phyloP scores from a whole-genome alignment of 2,329 filamentous ascomycete species.

The Drechslerella stenobrocha region DNA sequence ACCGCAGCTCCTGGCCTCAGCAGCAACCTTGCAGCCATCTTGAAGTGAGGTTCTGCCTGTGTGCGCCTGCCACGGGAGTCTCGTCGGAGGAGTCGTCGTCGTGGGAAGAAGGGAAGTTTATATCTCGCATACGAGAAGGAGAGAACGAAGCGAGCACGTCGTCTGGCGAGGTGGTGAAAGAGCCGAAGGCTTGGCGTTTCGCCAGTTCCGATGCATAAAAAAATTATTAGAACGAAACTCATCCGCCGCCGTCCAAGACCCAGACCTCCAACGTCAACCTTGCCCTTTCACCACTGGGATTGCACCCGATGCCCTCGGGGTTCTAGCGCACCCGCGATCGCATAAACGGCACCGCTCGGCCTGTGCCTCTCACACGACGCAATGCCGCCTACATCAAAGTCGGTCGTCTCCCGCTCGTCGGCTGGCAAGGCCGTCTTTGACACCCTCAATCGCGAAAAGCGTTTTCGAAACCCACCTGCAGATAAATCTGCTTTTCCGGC shows the following conservation, averaged over 20 bases:
- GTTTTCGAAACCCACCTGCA: constrained; percentile 84
- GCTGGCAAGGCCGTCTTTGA: constrained; percentile 62
- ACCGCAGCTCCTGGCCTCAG: constrained; percentile 42
- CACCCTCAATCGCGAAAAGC: constrained; percentile 79
- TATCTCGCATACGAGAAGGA: constrained; percentile 33
- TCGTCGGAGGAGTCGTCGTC: constrained; percentile 11
- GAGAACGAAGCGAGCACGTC: constrained; percentile 10
- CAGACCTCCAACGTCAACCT: constrained; percentile 8
- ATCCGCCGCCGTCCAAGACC: constrained; percentile 1
- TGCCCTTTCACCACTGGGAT: constrained; percentile 11
- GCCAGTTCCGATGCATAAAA: constrained; percentile 32
- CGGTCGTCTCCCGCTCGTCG: constrained; percentile 41
- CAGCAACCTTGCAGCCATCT: constrained; percentile 47
- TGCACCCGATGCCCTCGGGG: constrained; percentile 19
- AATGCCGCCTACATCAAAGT: constrained; percentile 47
- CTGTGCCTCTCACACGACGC: constrained; percentile 1
- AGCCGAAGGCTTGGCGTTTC: constrained; percentile 35
- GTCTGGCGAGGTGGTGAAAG: constrained; percentile 11
- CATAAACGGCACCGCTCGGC: constrained; percentile 5
- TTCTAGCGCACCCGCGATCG: constrained; percentile 23
- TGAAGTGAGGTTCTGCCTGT: constrained; percentile 13
- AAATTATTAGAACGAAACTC: constrained; percentile 24
- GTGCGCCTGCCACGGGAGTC: not conserved
- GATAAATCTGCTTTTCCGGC: constrained; percentile 86
- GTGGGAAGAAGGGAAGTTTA: too few species aligned